Evolutionary conservation across 1,284 basidiomycete genomes (phyloP).

Genomic region (Ustilago trichophora): DNA sequence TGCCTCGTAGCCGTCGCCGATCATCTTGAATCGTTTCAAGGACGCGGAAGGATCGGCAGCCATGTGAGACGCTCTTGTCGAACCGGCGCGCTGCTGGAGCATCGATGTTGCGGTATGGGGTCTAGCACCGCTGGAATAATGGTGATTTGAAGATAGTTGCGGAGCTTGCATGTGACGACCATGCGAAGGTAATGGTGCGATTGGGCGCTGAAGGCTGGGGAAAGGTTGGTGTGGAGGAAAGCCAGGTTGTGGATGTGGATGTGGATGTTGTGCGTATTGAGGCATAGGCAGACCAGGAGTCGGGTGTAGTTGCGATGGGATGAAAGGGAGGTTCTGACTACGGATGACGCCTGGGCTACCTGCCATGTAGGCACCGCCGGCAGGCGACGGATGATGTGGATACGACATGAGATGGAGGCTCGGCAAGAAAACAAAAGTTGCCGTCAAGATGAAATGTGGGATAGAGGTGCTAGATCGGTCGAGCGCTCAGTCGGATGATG

Average conservation of each 20-base stretch:
- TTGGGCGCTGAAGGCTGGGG: conserved; percentile 21
- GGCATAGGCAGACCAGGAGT: conserved; percentile 5
- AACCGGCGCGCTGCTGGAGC: conserved; percentile 17
- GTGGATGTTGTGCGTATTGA: conserved; percentile 18
- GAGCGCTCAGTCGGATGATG: background rate
- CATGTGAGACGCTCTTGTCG: background rate
- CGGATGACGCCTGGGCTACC: conserved; percentile 21
- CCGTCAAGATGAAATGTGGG: conserved; percentile 36
- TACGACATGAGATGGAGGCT: conserved; percentile 30
- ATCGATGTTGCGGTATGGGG: conserved; percentile 16
- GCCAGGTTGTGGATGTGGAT: conserved; percentile 17
- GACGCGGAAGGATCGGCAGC: conserved; percentile 11
- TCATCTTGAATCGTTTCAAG: conserved; percentile 33
- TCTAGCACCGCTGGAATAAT: background rate
- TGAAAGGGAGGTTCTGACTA: conserved; percentile 27
- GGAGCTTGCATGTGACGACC: conserved; percentile 27
- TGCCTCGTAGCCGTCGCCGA: conserved; percentile 37
- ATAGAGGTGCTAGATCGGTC: background rate
- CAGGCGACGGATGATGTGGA: conserved; percentile 29
- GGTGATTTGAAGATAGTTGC: conserved; percentile 7
- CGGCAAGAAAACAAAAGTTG: conserved; percentile 3
- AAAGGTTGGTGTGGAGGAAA: conserved; percentile 17
- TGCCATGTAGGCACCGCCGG: conserved; percentile 14
- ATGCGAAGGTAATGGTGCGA: conserved; percentile 25
- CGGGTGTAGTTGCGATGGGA: conserved; percentile 17